phyloP scores from a whole-genome alignment of 345 rosid genomes.

The Populus tremula region DNA sequence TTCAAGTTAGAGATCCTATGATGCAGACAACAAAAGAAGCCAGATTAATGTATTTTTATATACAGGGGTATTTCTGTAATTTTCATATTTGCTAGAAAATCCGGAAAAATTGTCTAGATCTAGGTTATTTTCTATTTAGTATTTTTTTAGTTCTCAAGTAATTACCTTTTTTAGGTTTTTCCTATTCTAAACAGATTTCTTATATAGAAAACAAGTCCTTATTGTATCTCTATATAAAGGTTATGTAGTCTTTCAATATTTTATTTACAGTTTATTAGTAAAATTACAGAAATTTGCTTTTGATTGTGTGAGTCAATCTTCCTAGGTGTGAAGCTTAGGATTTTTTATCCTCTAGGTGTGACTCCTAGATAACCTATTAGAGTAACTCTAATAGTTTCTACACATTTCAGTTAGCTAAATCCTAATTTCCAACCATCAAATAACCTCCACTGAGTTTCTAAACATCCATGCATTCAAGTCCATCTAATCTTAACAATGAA shows the following conservation, averaged over 20 bases:
- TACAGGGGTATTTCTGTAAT: no score
- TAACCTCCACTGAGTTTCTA: not conserved
- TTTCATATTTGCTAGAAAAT: no score
- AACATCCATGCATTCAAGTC: not conserved
- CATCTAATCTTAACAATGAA: not conserved
- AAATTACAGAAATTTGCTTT: not conserved
- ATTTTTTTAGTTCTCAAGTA: no score
- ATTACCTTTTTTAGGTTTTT: not conserved
- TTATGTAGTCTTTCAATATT: not conserved
- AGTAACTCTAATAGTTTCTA: no score
- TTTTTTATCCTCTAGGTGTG: not conserved
- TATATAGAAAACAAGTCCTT: not conserved
- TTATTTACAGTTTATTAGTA: no score
- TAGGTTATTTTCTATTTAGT: no score
- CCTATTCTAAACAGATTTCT: not conserved
- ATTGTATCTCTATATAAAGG: not conserved
- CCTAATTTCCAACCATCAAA: not conserved
- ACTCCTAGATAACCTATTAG: not conserved
- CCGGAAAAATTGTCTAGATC: no score
- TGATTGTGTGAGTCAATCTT: not conserved
- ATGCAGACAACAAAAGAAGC: no score
- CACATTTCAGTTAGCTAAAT: not conserved
- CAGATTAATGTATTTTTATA: no score
- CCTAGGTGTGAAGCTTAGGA: not conserved
- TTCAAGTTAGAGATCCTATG: not conserved